Evolutionary conservation across 306 rosid species (phyloP), one percentile per base, ranked within the genome.

Genomic region (Pterocarpus santalinus): DNA sequence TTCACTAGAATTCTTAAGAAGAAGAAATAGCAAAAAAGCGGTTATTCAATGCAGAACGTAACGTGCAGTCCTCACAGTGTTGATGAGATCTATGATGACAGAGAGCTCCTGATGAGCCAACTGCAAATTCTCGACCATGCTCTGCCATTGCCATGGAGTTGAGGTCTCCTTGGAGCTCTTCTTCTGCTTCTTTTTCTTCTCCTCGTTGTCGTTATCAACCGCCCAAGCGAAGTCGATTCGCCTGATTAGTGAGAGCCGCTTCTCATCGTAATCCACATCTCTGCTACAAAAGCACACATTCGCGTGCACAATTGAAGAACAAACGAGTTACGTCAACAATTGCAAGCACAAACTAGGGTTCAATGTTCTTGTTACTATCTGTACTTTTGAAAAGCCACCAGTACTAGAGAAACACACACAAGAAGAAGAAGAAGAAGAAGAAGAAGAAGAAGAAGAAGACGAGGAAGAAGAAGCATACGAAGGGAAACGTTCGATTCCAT

Each of bases 201-300:
- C 87, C 30, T 90, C 94, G 9, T 92, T 91, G 32, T 92, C 97
- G 84, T 89, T 90, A 90, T 90, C 99, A 77, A 93, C 61, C 7
- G 96, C 97, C 99, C 97, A 93, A 8, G 98, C 98, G 55, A 95
- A 95, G 77, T 91, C 97, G 34, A 95, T 88, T 83, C 93, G 81
- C 85, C 95, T 90, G 57, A 93, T 93, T 67, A 91, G 80, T 0
- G 94, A 84, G 33, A 87, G 81, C 76, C 98, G 90, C 85, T 88
- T 91, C 87, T 95, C 98, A 55, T 93, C 97, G 36, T 95, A 87
- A 63, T 90, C 97, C 53, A 89, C 89, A 84, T 91, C 97, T 44
- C 95, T 94, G 86, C 81, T 66, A 72, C 39, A 76, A 12, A 8
- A 52, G 22, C 5, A 8, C 11, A 53, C 70, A 14, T 38, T 41